Conservation (phyloP, 257 asterid genomes). For the Parsonsia alboflavescens region DNA sequence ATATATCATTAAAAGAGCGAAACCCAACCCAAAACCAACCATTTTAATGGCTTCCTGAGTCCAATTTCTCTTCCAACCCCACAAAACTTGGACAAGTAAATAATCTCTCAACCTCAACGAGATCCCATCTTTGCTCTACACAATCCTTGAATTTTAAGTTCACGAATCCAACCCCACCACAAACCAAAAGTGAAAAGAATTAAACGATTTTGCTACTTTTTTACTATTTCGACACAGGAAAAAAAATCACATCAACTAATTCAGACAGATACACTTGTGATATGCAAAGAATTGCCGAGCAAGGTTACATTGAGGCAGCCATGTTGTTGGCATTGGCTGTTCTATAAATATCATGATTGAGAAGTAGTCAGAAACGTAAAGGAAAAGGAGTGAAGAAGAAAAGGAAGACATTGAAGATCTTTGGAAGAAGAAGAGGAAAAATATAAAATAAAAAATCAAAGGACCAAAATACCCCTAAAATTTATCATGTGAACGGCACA, state of each 20-base stretch:
- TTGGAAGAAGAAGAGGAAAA: no score
- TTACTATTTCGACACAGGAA: conserved; percentile 13
- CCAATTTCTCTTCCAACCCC: conserved; percentile 2
- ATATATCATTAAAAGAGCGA: conserved; percentile 3
- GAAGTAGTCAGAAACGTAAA: no score
- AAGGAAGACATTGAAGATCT: no score
- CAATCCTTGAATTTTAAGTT: conserved; percentile 10
- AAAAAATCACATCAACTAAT: neutral
- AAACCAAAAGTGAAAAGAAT: conserved; percentile 13
- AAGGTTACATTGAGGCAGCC: no score
- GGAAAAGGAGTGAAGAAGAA: no score
- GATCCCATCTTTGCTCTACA: conserved; percentile 7
- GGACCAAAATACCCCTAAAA: no score
- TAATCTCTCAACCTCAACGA: conserved; percentile 7
- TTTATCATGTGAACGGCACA: no score
- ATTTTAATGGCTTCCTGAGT: neutral
- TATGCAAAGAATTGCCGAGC: no score
- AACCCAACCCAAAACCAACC: conserved; percentile 10
- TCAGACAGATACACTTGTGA: neutral
- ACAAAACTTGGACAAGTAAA: conserved; percentile 9
- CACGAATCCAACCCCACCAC: conserved; percentile 33
- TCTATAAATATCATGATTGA: no score
- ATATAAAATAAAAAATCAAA: no score
- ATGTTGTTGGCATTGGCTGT: no score
- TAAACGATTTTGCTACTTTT: conserved; percentile 10